These are phyloP conservation scores for Mycena epipterygia DNA, from an alignment of 768 basidiomycete genomes.

Conservation along the genomic window DNA sequence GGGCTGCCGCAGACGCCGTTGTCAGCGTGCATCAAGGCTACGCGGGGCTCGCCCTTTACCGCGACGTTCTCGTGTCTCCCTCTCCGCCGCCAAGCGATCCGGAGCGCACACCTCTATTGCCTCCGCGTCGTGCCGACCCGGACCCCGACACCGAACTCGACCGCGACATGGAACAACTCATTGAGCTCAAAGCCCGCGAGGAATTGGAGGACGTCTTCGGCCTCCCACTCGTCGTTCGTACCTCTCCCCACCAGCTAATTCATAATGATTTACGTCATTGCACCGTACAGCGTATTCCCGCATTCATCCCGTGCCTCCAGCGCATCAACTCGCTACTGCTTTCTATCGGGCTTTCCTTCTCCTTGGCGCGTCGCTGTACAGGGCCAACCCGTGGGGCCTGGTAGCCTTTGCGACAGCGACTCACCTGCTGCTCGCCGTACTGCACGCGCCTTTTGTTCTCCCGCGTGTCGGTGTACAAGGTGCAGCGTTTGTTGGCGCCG, in stretches of 20 bases:
- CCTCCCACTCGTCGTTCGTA: slow-evolving; percentile 80
- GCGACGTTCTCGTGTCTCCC: slow-evolving; percentile 71
- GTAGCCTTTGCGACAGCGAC: slow-evolving; percentile 53
- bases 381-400: slow-evolving; percentile 47
- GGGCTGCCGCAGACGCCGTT: slow-evolving; percentile 77
- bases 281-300: slow-evolving; percentile 74
- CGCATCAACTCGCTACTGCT: slow-evolving; percentile 81
- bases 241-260: background rate
- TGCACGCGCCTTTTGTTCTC: slow-evolving; percentile 77
- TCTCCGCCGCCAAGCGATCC: slow-evolving; percentile 49
- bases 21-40: slow-evolving; percentile 81
- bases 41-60: slow-evolving; percentile 74
- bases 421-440: slow-evolving; percentile 68
- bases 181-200: slow-evolving; percentile 74
- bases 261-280: slow-evolving; percentile 22
- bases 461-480: slow-evolving; percentile 83
- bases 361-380: slow-evolving; percentile 72
- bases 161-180: slow-evolving; percentile 74
- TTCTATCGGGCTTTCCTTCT: slow-evolving; percentile 77
- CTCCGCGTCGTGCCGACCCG: slow-evolving; percentile 1
- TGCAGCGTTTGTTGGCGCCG: slow-evolving; percentile 77
- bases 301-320: slow-evolving; percentile 83
- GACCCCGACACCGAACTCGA: slow-evolving; percentile 58
- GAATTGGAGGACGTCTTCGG: slow-evolving; percentile 88
- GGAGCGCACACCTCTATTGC: slow-evolving; percentile 33